Evolutionary conservation across 441 rosid species (phyloP).

Genomic region (Jatropha podagrica): DNA sequence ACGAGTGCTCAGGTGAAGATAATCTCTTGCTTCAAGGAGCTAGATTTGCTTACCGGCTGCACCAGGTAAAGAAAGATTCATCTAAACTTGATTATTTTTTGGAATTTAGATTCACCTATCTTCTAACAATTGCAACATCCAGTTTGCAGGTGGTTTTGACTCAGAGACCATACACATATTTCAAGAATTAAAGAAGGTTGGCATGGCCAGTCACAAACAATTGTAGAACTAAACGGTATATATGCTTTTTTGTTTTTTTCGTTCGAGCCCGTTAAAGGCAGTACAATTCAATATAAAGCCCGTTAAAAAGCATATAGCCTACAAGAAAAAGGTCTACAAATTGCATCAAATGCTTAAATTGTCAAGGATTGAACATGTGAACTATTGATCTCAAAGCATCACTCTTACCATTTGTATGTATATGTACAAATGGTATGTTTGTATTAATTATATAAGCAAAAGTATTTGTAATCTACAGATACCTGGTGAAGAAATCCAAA

Average conservation of each 20-base stretch:
- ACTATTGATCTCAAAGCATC: too few relatives aligned
- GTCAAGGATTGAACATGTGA: too few relatives aligned
- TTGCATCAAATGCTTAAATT: too few relatives aligned
- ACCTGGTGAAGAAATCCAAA: neutral
- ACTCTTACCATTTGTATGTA: conserved; percentile 21
- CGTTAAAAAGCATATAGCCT: too few relatives aligned
- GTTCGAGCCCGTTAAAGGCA: too few relatives aligned
- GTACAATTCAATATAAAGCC: too few relatives aligned
- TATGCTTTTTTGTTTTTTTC: too few relatives aligned
- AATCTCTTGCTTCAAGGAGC: conserved; percentile 84
- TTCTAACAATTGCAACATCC: conserved; percentile 4
- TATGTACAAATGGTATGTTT: neutral
- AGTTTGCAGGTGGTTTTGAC: conserved; percentile 97
- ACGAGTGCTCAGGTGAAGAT: conserved; percentile 56
- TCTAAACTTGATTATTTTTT: too few relatives aligned
- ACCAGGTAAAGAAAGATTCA: conserved; percentile 60
- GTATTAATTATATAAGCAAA: neutral
- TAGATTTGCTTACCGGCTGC: conserved; percentile 86
- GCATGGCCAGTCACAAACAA: conserved; percentile 27
- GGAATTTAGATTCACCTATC: neutral
- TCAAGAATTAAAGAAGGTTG: conserved; percentile 68
- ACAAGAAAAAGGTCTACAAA: too few relatives aligned
- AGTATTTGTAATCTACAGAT: neutral
- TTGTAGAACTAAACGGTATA: neutral
- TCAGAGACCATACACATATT: conserved; percentile 68